phyloP scores from a whole-genome alignment of 2,329 filamentous ascomycete species.

The Chaetomiaceae sp. region DNA sequence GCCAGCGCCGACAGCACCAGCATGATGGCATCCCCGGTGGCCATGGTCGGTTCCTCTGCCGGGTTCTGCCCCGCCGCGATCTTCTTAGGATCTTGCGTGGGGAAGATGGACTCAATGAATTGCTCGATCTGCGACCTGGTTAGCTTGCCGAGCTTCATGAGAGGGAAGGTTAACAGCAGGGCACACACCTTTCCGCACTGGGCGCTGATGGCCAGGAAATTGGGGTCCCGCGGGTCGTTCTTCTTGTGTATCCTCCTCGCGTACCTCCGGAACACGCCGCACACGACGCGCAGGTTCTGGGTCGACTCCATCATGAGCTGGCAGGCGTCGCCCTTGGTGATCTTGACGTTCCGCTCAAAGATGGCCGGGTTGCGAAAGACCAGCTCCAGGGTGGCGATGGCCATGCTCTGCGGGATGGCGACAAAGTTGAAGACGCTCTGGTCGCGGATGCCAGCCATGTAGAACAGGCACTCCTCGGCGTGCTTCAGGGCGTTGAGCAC shows the following conservation, averaged over 20 bases:
- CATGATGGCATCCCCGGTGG: constrained; percentile 58
- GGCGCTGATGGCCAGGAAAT: constrained; percentile 86
- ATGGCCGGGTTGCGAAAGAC: constrained; percentile 89
- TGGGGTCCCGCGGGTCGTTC: constrained; percentile 90
- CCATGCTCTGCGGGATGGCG: constrained; percentile 95
- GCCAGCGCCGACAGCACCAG: constrained; percentile 63
- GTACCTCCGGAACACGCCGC: constrained; percentile 76
- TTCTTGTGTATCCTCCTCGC: constrained; percentile 80
- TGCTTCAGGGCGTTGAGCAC: constrained; percentile 83
- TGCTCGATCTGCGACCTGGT: constrained; percentile 67
- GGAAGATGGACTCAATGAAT: constrained; percentile 93
- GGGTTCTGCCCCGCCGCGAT: constrained; percentile 34
- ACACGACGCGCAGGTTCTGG: constrained; percentile 79
- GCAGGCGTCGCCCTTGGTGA: constrained; percentile 91
- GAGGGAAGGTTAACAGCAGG: neutral
- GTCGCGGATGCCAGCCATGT: constrained; percentile 89
- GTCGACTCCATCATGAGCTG: constrained; percentile 88
- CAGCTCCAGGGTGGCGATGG: constrained; percentile 87
- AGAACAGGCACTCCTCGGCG: constrained; percentile 92
- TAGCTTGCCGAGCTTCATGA: neutral
- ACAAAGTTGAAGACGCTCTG: constrained; percentile 99
- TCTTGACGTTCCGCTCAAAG: constrained; percentile 87
- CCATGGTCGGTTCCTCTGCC: constrained; percentile 42
- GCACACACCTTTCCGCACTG: constrained; percentile 72
- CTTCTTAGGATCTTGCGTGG: constrained; percentile 68